phyloP scores from a whole-genome alignment of 2,329 filamentous ascomycete genomes.

The Hypoxylon rubiginosum region DNA sequence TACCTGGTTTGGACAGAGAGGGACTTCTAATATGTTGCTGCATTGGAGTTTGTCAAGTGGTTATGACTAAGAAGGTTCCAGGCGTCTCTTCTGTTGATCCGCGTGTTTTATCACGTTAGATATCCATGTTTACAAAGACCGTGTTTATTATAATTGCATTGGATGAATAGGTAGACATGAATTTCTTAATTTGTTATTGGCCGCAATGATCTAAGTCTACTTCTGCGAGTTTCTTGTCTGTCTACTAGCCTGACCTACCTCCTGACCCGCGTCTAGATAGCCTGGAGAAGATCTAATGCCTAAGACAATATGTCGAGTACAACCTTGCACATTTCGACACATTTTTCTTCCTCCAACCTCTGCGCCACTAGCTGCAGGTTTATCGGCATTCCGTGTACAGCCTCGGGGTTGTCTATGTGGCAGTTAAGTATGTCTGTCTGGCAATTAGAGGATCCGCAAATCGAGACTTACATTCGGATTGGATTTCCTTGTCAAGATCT shows the following conservation, averaged over 20 bases:
- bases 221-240: not conserved
- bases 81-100: constrained; percentile 3
- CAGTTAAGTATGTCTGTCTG: not conserved
- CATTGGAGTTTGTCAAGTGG: constrained; percentile 27
- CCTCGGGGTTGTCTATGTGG: constrained; percentile 54
- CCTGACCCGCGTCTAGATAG: not conserved
- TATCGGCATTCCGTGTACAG: constrained; percentile 59
- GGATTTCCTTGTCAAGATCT: constrained; percentile 55
- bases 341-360: constrained; percentile 53
- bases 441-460: not conserved
- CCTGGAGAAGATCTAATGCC: constrained; percentile 6
- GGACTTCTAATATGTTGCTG: constrained; percentile 27
- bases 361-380: constrained; percentile 59
- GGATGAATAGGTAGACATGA: not conserved
- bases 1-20: not conserved
- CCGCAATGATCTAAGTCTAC: not conserved
- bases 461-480: constrained; percentile 60
- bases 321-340: constrained; percentile 50
- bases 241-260: not conserved
- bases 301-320: constrained; percentile 46
- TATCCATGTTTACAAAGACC: constrained; percentile 26
- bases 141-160: constrained; percentile 14
- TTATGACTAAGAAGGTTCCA: constrained; percentile 8
- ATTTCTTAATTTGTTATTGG: not conserved
- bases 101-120: constrained; percentile 17